Evolutionary conservation across 2,329 filamentous ascomycete genomes (phyloP), one percentile per base, ranked within the genome.

Genomic region (Ophiostoma montium): DNA sequence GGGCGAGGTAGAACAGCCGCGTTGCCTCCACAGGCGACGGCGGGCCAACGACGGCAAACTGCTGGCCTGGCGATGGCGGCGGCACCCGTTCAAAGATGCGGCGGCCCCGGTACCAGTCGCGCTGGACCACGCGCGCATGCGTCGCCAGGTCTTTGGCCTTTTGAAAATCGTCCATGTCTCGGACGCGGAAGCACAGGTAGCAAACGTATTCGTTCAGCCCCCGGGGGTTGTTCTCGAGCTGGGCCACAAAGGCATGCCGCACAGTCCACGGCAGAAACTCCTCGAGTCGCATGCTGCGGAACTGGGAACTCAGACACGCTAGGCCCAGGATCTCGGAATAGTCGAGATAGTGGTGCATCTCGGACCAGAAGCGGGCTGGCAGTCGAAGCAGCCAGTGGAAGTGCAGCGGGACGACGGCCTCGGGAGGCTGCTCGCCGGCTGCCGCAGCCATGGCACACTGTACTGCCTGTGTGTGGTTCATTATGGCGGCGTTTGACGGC

Each of bases 111-210:
- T 52, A 55, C 3, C 31, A 21, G 35, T 56, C 45, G 9, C 54
- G 53, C 43, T 53, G 47, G 3, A 51, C 1, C 13, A 56, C 54
- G 7, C 53, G 47, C 1, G 52, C 55, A 12, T 47, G 42, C 3
- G 32, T 30, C 9, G 38, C 48, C 15, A 44, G 35, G 1, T 52
- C 39, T 12, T 16, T 7, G 2, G 33, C 31, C 5, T 21, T n/a
- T 36, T 52, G 48, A 23, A 57, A 57, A 6, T 49, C 44, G 10
- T 23, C 45, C 4, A 32, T 18, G 27, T 32, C 13, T 19, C 52
- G 52, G 30, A 57, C 54, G n/a, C 52, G 52, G 32, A 53, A 57
- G 41, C 56, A 57, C 12, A 57, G 49, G 42, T 57, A 57, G 48
- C 56, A 57, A 10, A 46, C 39, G 11, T 12, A 12, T 33, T 42